Base-by-base conservation (phyloP, 2,329 filamentous ascomycete genomes). In the Microascus cirrosus region DNA sequence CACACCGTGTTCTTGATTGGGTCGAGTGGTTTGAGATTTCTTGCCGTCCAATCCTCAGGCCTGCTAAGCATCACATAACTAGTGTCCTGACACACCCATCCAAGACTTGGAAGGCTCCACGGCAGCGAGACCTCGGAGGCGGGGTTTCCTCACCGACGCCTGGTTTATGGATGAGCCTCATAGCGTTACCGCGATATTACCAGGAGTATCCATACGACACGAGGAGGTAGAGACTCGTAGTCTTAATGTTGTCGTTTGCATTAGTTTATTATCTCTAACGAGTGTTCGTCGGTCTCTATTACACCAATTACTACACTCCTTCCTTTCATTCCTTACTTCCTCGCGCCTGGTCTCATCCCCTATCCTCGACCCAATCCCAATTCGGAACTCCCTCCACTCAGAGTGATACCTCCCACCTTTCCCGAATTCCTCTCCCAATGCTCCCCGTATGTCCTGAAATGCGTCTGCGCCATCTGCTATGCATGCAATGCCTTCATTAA, bases 261-360 rank as follows among this genome's bases (percentile, higher is more conserved):
- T 53, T 53, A 53, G 18, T 35, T n/a, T 53, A 53, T 53, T 53
- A 53, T 53, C 24, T 53, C 51, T 53, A 53, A 24, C 51, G 51
- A 53, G 51, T 53, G 51, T 32, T 53, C 25, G 25, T 35, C 13
- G 25, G 13, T 13, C 12, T 53, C 51, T 53, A 53, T 35, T 53
- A 32, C 51, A 34, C 51, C 51, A 13, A 53, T 53, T 53, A 32
- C 32, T 25, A 22, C 50, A 52, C 13, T 11, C 22, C 25, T 32
- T 15, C 28, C 50, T 34, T 13, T 50, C 45, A 24, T 20, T 50
- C 12, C 20, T 8, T 50, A 10, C 24, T 34, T 34, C 10, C 25
- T 32, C 51, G 15, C 3, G 51, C 25, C n/a, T 25, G 13, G 18
- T 52, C 50, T 22, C 50, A 15, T 52, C 50, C 13, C n/a, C 50